Evolutionary conservation across 2,329 filamentous ascomycete genomes (phyloP), one percentile per base, ranked within the genome.

Genomic region (Pseudogymnoascus sp.): DNA sequence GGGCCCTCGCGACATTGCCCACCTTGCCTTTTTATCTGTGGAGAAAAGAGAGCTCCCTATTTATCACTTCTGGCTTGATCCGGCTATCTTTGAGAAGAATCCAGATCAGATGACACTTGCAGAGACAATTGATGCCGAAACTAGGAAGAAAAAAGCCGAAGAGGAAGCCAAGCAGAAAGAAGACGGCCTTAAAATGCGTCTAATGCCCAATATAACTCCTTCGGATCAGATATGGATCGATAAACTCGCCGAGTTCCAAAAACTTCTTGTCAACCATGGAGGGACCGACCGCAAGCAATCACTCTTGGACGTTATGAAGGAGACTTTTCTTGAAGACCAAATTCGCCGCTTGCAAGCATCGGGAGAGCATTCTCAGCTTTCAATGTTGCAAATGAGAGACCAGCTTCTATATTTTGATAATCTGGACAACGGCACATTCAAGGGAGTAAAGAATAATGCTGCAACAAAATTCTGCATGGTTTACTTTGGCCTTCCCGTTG

Each of bases 401-500:
- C 6, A 59, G 4, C 53, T 63, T 9, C 62, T 66, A 1, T 37
- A 66, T 6, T 60, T 67, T 7, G 68, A 70, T 58, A 53, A 50
- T 2, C 30, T 63, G 12, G 57, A 66, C 15, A 60, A 64, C 0
- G 36, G 62, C 20, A 22, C 60, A 11, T 70, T 69, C 57, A 64
- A 65, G 20, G 63, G 64, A 22, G 41, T 60, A 9, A 38, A 62
- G 6, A 64, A 71, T 20, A 72, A 71, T 43, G 43, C 69, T 12
- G 61, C 64, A 6, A 71, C 69, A 6, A 72, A 71, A 59, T 58
- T 72, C 14, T 64, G 68, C 7, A 71, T 72, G 70, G 33, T 68
- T 11, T 60, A 69, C 53, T 72, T 70, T 57, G 70, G 70, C 11
- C 61, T 71, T 8, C 70, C 70, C 6, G 65, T 72, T 22, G 66